Evolutionary conservation across 1,284 basidiomycete genomes (phyloP).

Genomic region (Rhodotorula sp.): DNA sequence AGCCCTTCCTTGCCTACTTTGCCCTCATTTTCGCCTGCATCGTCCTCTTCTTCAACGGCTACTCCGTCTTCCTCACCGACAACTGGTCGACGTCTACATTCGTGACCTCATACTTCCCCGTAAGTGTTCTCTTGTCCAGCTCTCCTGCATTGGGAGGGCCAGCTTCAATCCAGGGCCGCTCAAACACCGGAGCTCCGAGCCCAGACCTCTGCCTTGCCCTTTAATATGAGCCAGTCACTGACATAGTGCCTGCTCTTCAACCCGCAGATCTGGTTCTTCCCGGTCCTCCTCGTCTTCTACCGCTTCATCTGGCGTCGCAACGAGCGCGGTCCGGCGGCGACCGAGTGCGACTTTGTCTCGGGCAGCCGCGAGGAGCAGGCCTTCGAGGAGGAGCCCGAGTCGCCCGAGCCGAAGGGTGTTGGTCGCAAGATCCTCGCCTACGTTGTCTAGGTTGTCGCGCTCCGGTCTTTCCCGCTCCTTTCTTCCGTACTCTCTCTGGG

Average conservation of each 20-base stretch:
- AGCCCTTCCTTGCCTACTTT: slow-evolving; percentile 48
- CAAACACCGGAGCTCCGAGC: no score
- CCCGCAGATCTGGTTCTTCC: slow-evolving; percentile 67
- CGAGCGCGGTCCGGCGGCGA: slow-evolving; percentile 51
- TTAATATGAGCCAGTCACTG: no score
- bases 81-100: slow-evolving; percentile 54
- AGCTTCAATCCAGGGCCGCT: no score
- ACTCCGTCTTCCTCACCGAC: slow-evolving; percentile 54
- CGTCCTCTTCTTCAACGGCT: slow-evolving; percentile 42
- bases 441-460: not conserved
- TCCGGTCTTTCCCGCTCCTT: not conserved
- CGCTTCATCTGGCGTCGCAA: slow-evolving; percentile 50
- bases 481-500: not conserved
- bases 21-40: slow-evolving; percentile 21
- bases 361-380: slow-evolving; percentile 30
- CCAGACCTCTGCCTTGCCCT: no score
- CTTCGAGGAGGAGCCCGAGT: slow-evolving; percentile 13
- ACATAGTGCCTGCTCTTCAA: no score
- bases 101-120: slow-evolving; percentile 15
- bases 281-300: slow-evolving; percentile 66
- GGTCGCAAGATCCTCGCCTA: slow-evolving; percentile 22
- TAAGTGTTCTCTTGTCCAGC: no score
- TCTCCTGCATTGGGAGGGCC: no score
- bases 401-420: slow-evolving; percentile 14
- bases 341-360: slow-evolving; percentile 71